phyloP scores from a whole-genome alignment of 2,329 filamentous ascomycete species.

The Pezicula carpinea region DNA sequence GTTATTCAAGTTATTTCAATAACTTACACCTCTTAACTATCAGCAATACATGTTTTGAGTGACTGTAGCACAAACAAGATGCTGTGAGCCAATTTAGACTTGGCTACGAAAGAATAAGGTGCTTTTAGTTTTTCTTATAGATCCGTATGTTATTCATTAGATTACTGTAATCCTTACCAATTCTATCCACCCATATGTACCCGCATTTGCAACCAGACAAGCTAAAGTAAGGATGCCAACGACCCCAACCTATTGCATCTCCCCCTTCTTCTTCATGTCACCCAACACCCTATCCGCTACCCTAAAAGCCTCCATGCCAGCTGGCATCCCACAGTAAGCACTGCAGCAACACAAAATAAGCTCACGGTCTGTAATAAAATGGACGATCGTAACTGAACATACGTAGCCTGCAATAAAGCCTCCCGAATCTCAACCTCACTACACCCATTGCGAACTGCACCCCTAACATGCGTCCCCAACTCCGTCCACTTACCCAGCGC shows the following conservation, averaged over 20 bases:
- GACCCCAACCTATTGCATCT: conserved; percentile 9
- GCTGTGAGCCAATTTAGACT: too few relatives aligned
- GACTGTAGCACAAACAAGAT: too few relatives aligned
- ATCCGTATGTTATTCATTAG: too few relatives aligned
- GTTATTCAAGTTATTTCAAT: too few relatives aligned
- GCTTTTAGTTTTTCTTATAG: too few relatives aligned
- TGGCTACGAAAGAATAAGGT: too few relatives aligned
- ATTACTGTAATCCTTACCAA: too few relatives aligned
- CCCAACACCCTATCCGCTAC: conserved; percentile 24
- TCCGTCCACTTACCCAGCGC: conserved; percentile 26
- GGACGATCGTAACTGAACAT: conserved; percentile 2
- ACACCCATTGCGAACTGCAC: conserved; percentile 25
- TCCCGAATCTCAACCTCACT: conserved; percentile 26
- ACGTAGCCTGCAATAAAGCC: conserved; percentile 25
- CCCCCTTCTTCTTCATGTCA: conserved; percentile 26
- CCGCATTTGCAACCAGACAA: too few relatives aligned
- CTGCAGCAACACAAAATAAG: conserved; percentile 6
- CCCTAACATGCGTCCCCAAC: conserved; percentile 26
- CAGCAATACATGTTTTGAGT: too few relatives aligned
- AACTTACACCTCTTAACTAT: too few relatives aligned
- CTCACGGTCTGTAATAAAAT: background rate
- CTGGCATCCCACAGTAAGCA: conserved; percentile 26
- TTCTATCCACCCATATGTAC: too few relatives aligned
- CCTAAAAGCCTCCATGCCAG: conserved; percentile 25
- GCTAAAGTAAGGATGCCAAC: too few relatives aligned